These are phyloP conservation scores for Rosa hybrid DNA, from an alignment of 331 rosid genomes.

Conservation along the genomic window DNA sequence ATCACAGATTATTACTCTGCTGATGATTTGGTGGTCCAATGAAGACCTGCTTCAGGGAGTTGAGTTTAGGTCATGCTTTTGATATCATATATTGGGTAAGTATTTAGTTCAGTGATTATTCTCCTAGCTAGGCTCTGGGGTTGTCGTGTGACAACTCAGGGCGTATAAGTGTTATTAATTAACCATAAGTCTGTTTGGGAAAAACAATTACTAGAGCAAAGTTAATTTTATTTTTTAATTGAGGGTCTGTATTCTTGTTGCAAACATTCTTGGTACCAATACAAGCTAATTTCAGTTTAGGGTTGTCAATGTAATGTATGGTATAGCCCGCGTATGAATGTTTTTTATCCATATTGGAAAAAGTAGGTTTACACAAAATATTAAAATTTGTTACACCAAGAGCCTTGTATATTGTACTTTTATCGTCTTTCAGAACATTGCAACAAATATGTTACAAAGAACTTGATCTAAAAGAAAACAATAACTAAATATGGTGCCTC, in stretches of 20 bases:
- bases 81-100: slow-evolving; percentile 34
- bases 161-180: not conserved
- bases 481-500: not conserved
- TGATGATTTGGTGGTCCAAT: slow-evolving; percentile 84
- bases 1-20: slow-evolving; percentile 95
- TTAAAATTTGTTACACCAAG: not conserved
- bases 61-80: slow-evolving; percentile 46
- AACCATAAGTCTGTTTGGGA: not conserved
- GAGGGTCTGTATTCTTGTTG: not conserved
- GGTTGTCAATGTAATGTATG: not conserved
- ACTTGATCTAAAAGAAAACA: not conserved
- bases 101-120: not conserved
- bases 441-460: not conserved
- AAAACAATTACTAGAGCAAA: not conserved
- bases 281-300: not conserved
- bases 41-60: slow-evolving; percentile 49
- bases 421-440: not conserved
- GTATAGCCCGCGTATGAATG: not conserved
- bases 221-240: not conserved
- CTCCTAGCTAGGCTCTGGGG: not conserved
- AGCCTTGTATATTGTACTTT: not conserved
- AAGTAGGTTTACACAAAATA: not conserved
- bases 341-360: not conserved
- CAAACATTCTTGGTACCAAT: not conserved
- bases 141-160: not conserved